Evolutionary conservation across 1,284 basidiomycete species (phyloP).

Genomic region (Austroboletus novae-zelandiae): DNA sequence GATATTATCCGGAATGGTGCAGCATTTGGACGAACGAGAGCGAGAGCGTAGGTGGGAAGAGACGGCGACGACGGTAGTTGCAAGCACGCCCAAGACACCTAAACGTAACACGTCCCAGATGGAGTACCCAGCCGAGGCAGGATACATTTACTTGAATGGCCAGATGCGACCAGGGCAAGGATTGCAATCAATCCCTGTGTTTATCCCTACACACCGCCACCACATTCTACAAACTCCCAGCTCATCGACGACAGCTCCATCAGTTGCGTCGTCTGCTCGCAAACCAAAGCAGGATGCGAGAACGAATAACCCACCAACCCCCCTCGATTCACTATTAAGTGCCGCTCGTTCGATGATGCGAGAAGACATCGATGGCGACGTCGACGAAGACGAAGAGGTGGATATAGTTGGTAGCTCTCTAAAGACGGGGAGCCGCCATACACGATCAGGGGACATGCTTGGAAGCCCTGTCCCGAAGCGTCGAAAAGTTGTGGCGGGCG

Average conservation of each 20-base stretch:
- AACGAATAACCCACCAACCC: conserved; percentile 33
- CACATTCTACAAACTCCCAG: conserved; percentile 31
- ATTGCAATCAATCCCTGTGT: conserved; percentile 29
- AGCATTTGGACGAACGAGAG: conserved; percentile 27
- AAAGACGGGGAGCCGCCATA: conserved; percentile 10
- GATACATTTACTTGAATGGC: conserved; percentile 29
- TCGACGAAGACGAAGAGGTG: conserved; percentile 23
- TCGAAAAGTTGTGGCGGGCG: conserved; percentile 18
- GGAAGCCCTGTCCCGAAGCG: conserved; percentile 38
- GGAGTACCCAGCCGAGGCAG: conserved; percentile 16
- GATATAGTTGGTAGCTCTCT: conserved; percentile 19
- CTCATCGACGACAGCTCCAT: conserved; percentile 31
- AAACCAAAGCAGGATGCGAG: conserved; percentile 17
- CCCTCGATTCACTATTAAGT: conserved; percentile 54
- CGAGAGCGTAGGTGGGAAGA: conserved; percentile 28
- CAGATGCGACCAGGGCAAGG: conserved; percentile 23
- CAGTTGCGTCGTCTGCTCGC: conserved; percentile 22
- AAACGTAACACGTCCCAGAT: conserved; percentile 22
- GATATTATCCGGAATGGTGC: conserved; percentile 36
- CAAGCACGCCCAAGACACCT: conserved; percentile 30
- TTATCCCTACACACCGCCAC: conserved; percentile 29
- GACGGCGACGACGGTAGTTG: conserved; percentile 23
- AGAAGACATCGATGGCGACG: conserved; percentile 27
- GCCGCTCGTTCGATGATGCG: conserved; percentile 61
- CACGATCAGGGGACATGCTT: conserved; percentile 23